phyloP scores from a whole-genome alignment of 305 asterid genomes.

The Ruellia speciosa region DNA sequence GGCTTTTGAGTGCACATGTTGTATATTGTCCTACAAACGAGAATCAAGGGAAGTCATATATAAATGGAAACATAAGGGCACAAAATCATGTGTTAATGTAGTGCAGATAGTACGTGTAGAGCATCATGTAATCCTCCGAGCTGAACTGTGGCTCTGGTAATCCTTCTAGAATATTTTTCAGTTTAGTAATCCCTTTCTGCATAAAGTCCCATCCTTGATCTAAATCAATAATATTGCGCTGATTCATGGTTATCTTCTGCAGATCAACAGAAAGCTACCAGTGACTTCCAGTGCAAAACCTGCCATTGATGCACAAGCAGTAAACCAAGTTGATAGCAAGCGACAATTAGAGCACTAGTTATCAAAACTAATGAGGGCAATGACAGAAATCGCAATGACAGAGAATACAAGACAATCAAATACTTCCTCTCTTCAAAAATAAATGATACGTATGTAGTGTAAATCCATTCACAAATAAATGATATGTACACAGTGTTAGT shows the following conservation, averaged over 20 bases:
- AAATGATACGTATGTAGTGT: no score
- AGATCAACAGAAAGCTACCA: conserved; percentile 18
- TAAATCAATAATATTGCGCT: conserved; percentile 48
- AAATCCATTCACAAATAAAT: no score
- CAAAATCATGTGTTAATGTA: neutral
- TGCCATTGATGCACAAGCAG: conserved; percentile 22
- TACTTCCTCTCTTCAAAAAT: no score
- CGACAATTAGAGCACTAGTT: neutral
- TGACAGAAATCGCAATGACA: no score
- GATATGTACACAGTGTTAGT: no score
- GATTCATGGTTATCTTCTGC: conserved; percentile 41
- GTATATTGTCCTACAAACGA: conserved; percentile 54
- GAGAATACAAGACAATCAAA: no score
- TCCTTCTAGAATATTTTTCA: conserved; percentile 67
- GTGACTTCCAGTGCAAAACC: conserved; percentile 17
- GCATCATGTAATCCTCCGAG: conserved; percentile 74
- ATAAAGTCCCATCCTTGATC: conserved; percentile 76
- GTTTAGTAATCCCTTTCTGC: conserved; percentile 68
- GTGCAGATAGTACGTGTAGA: conserved; percentile 52
- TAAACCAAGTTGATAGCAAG: conserved; percentile 2
- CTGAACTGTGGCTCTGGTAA: conserved; percentile 66
- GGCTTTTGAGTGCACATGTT: conserved; percentile 83
- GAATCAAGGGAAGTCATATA: conserved; percentile 20
- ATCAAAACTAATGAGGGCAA: neutral
- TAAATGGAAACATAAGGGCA: neutral